Evolutionary conservation across 306 rosid species (phyloP).

Genomic region (Rosa multiflora): DNA sequence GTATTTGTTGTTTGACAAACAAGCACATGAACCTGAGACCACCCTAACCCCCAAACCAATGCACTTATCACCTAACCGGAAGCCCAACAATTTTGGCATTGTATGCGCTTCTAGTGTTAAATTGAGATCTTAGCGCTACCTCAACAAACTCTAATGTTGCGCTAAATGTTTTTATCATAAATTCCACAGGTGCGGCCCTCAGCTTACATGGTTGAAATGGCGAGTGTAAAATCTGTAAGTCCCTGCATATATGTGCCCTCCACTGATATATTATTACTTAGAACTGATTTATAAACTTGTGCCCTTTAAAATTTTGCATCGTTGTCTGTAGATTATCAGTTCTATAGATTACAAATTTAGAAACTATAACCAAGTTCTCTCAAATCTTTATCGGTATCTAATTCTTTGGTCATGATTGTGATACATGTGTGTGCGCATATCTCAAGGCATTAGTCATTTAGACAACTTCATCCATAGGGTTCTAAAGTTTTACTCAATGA

Average conservation of each 20-base stretch:
- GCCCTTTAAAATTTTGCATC: background rate
- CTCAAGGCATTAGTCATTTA: background rate
- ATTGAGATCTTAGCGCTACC: slow-evolving; percentile 16
- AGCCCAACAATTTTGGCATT: background rate
- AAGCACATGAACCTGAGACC: background rate
- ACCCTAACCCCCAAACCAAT: background rate
- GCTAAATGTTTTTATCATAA: slow-evolving; percentile 27
- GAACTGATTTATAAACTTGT: no score
- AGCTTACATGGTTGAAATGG: slow-evolving; percentile 80
- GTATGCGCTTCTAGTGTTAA: background rate
- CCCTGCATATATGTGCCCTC: slow-evolving; percentile 24
- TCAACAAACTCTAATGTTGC: slow-evolving; percentile 15
- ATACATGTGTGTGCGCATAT: background rate
- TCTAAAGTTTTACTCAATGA: background rate
- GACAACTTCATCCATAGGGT: background rate
- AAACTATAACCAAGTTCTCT: background rate
- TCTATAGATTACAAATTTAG: background rate
- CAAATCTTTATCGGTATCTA: background rate
- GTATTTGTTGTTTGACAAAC: slow-evolving; percentile 13
- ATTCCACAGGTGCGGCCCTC: slow-evolving; percentile 72
- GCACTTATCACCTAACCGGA: background rate
- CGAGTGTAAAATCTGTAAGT: slow-evolving; percentile 73
- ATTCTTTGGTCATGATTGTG: background rate
- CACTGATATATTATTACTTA: background rate
- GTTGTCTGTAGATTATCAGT: background rate